These are phyloP conservation scores for Ambrosia hybrid DNA, from an alignment of 140 eudicot species.

Conservation along the genomic window DNA sequence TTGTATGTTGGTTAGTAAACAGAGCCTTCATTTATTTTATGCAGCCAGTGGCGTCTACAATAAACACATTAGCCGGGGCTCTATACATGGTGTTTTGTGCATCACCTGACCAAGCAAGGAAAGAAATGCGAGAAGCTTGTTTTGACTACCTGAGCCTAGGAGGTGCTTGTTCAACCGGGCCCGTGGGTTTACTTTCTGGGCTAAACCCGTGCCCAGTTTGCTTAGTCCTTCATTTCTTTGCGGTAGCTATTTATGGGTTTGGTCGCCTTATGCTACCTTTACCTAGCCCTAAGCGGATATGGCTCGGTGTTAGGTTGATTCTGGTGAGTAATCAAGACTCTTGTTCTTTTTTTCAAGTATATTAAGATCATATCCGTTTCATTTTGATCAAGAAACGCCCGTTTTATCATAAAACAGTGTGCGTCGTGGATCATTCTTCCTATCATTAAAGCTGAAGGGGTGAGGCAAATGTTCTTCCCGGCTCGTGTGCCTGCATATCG, in stretches of 20 bases:
- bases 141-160: conserved; percentile 52
- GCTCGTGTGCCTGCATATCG: conserved; percentile 48
- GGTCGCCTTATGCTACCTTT: conserved; percentile 28
- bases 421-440: conserved; percentile 54
- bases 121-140: conserved; percentile 57
- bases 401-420: conserved; percentile 26
- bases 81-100: conserved; percentile 30
- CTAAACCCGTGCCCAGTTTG: conserved; percentile 43
- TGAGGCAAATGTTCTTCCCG: conserved; percentile 61
- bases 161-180: conserved; percentile 46
- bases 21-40: background rate
- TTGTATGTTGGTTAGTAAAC: too few relatives aligned
- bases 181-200: conserved; percentile 43
- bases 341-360: background rate
- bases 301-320: conserved; percentile 40
- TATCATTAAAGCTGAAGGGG: conserved; percentile 56
- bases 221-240: conserved; percentile 52
- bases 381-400: background rate
- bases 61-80: conserved; percentile 53
- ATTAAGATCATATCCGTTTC: background rate
- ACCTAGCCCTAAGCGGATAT: conserved; percentile 44
- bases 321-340: conserved; percentile 30
- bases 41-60: conserved; percentile 61
- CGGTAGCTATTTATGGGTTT: conserved; percentile 45
- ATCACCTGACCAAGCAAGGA: conserved; percentile 49